Base-by-base conservation (phyloP, 169 alveolate genomes). In the Cryptosporidium andersoni region DNA sequence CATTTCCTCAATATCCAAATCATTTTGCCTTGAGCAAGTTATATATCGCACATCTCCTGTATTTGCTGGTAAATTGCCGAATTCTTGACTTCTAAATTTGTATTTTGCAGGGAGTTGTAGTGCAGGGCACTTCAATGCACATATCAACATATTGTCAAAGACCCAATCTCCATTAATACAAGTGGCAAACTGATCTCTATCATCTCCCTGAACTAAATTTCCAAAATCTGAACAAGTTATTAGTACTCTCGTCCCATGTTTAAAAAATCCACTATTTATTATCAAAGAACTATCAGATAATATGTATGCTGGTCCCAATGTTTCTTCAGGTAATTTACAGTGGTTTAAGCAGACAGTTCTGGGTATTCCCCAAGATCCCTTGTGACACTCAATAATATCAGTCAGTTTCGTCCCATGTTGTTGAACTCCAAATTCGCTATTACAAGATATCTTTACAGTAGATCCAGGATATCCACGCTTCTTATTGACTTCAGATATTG, bases 101-200 rank as follows among this genome's bases (percentile, higher is more conserved):
- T 74, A 74, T 42, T 16, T 74, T 1, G 85, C 85, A 12, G 67
- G 85, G 4, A 74, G 68, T 42, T 58, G 55, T 8, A 74, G 36
- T 43, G 67, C 45, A 36, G 85, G 45, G 36, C 85, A 74, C 37
- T 74, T 74, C 6, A 68, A 74, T 8, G 85, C 85, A 25, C 85
- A 74, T 5, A 74, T 74, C 34, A 74, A n/a, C 2, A 62, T 51
- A 36, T 74, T 74, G 37, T 74, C 85, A 74, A 74, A 74, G 45
- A 74, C 45, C 85, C 85, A 74, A 25, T 74, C 85, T 42, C 85
- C 85, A 16, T 74, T 74, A 5, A 68, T 74, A 48, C 85, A 74
- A 16, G 62, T 74, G 14, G 85, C 85, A 42, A 68, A 40, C 16
- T 74, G 85, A 42, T 62, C 56, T n/a, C 55, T 55, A 8, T 74